These are phyloP conservation scores for Pythium vanterpoolii DNA, from an alignment of 352 stramenopile species.

Conservation along the genomic window DNA sequence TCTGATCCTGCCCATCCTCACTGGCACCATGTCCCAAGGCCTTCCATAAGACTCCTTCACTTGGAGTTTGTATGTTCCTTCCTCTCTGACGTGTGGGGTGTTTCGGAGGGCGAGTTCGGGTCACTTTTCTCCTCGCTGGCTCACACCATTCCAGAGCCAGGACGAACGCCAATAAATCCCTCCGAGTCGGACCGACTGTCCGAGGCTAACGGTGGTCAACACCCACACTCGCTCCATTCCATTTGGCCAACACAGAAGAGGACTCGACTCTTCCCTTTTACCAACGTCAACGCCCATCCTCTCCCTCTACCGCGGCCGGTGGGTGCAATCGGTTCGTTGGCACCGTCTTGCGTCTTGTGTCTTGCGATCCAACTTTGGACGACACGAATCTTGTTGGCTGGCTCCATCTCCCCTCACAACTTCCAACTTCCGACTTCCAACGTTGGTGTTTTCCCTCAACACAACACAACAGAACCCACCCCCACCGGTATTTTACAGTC, in stretches of 20 bases:
- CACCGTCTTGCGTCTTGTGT: no score
- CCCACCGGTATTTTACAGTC: neutral
- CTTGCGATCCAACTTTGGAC: neutral
- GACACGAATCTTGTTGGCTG: no score
- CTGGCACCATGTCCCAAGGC: no score
- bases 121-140: neutral
- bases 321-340: neutral
- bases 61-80: neutral
- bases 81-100: neutral
- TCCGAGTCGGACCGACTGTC: no score
- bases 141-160: conserved; percentile 8
- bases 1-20: neutral
- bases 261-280: neutral
- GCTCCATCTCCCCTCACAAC: no score
- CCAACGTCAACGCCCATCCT: neutral
- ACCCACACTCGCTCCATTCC: neutral
- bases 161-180: neutral
- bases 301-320: neutral
- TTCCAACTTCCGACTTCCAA: neutral
- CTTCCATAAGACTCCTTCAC: no score
- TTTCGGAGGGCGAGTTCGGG: neutral
- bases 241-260: conserved; percentile 5
- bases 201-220: neutral
- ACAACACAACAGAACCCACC: neutral
- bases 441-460: neutral